phyloP scores from a whole-genome alignment of 768 basidiomycete genomes.

The Kwoniella heveanensis region DNA sequence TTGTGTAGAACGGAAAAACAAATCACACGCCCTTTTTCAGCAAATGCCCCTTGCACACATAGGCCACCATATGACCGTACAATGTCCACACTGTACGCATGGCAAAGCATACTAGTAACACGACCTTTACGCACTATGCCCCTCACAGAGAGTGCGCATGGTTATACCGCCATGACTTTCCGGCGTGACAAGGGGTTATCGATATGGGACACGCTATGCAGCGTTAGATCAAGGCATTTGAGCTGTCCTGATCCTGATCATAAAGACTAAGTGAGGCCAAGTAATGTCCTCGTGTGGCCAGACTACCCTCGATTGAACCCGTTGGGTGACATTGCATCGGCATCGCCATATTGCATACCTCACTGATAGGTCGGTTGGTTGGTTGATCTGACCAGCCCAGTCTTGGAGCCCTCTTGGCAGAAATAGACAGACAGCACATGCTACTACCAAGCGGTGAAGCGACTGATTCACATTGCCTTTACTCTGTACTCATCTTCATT shows the following conservation, averaged over 20 bases:
- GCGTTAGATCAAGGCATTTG: no score
- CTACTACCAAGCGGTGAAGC: neutral
- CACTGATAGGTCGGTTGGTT: neutral
- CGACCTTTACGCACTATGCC: no score
- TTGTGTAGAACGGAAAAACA: neutral
- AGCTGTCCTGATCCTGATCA: no score
- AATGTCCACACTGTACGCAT: no score
- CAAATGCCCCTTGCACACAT: neutral
- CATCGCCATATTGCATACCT: neutral
- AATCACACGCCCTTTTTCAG: constrained; percentile 1
- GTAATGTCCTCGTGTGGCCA: no score
- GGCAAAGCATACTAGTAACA: no score
- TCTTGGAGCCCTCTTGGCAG: neutral
- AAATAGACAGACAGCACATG: neutral
- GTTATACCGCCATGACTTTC: neutral
- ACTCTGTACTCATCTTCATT: neutral
- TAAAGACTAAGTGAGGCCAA: no score
- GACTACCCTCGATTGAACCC: no score
- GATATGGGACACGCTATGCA: neutral
- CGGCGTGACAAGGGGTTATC: neutral
- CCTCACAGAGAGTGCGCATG: neutral
- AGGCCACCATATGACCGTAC: neutral
- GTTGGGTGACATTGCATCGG: no score
- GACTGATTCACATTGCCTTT: neutral
- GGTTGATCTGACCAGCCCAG: constrained; percentile 2